Evolutionary conservation across 2,329 filamentous ascomycete genomes (phyloP), one percentile per base, ranked within the genome.

Genomic region (Arachnopeziza araneosa): DNA sequence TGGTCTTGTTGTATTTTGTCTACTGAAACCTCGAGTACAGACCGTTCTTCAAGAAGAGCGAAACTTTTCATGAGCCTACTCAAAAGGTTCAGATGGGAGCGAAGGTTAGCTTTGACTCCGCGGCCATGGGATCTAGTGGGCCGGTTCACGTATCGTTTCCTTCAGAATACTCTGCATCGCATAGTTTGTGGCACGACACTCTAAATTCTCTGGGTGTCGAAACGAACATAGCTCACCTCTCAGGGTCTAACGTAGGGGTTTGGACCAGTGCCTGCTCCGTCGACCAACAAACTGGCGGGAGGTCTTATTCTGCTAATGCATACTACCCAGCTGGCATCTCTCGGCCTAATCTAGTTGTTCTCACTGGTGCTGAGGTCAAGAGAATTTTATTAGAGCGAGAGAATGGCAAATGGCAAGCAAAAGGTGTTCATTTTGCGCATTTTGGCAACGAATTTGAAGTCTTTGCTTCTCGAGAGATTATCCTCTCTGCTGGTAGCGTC

Each of bases 311-410:
- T 7, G 67, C 60, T 2, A 63, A 63, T 21, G 66, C 59, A 12
- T 70, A 70, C 32, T 67, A 65, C 36, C 14, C 53, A n/a, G 50
- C 62, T 19, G 58, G 48, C 48, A 55, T 54, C 2, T 48, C 24
- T 10, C 50, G 67, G 30, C 26, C 56, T 3, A 96, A 96, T 77
- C 75, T 96, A 72, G 92, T 89, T 51, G 80, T 96, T 60, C 79
- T 96, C 59, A 95, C 90, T 70, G 87, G 93, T 70, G 88, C 91
- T 21, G 92, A 90, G 84, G 91, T 96, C 61, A 89, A 85, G 72
- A 89, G 86, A 73, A 77, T 96, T 71, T 52, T 60, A 9, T 50
- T 63, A 7, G 30, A 60, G 9, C 50, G 54, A 49, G 17, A 56
- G 5, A 23, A 26, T 7, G 57, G 32, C 14, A 48, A 56, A 8